Percentiles rank a stretch among this genome's conserved stretches.
These are phyloP conservation scores for Stromatinia cepivora DNA, from an alignment of 2,329 filamentous ascomycete genomes.

Conservation along the genomic window DNA sequence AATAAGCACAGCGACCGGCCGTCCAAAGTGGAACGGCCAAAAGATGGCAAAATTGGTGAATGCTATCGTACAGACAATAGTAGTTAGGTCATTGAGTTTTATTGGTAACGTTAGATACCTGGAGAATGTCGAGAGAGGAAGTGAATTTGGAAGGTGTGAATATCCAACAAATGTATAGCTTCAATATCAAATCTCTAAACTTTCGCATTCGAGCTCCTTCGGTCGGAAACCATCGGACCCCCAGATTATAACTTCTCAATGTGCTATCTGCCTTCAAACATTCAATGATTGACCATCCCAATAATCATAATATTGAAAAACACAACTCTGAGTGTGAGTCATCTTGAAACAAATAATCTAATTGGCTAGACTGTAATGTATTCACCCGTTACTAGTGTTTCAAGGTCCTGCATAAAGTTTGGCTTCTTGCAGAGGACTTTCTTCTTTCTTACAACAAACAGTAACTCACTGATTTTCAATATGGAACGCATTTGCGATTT, in stretches of 20 bases:
- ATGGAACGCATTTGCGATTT: background rate
- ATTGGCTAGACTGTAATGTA: background rate
- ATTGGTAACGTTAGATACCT: no score
- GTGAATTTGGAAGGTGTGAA: background rate
- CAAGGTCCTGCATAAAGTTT: background rate
- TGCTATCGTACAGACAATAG: background rate
- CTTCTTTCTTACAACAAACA: background rate
- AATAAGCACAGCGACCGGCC: constrained; percentile 25
- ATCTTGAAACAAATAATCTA: background rate
- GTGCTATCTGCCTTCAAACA: background rate
- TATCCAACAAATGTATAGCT: background rate
- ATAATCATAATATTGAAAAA: background rate
- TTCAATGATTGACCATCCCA: background rate
- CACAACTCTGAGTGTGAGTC: background rate
- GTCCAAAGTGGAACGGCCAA: constrained; percentile 38
- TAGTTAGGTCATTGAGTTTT: background rate
- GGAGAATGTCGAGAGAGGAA: no score
- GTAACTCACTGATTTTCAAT: background rate
- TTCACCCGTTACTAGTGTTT: constrained; percentile 8
- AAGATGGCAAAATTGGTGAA: constrained; percentile 21
- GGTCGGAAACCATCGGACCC: background rate
- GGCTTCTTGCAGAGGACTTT: background rate
- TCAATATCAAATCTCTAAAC: background rate
- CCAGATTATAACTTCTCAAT: background rate
- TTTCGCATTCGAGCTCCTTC: background rate